Conservation (phyloP, 257 asterid species). For the Galeopsis tetrahit region DNA sequence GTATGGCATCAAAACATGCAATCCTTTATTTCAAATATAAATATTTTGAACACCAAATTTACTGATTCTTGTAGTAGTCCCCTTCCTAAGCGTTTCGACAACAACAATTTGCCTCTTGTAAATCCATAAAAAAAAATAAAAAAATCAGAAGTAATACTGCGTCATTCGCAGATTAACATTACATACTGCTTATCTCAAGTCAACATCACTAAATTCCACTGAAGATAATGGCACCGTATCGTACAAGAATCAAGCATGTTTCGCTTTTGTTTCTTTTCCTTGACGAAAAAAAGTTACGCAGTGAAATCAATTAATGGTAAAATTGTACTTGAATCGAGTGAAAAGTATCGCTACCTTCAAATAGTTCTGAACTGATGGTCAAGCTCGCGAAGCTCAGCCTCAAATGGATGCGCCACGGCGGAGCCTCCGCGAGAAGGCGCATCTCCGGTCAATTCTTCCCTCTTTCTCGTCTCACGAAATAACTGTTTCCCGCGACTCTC, state of each 20-base stretch:
- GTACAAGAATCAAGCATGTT: neutral
- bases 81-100: neutral
- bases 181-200: neutral
- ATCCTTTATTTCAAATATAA: neutral
- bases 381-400: neutral
- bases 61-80: neutral
- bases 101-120: neutral
- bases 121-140: neutral
- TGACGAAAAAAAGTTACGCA: neutral
- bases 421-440: conserved; percentile 15
- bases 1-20: neutral
- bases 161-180: neutral
- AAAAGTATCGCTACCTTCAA: neutral
- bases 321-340: neutral
- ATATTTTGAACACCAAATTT: neutral
- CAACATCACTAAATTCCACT: neutral
- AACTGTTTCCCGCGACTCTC: neutral
- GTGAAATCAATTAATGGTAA: neutral
- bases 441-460: neutral
- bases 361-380: neutral
- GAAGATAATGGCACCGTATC: neutral
- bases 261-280: neutral
- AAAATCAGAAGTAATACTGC: neutral
- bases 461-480: neutral
- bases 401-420: conserved; percentile 6